Base-by-base conservation (phyloP, 2,329 filamentous ascomycete species). In the Xylariaceae sp. region DNA sequence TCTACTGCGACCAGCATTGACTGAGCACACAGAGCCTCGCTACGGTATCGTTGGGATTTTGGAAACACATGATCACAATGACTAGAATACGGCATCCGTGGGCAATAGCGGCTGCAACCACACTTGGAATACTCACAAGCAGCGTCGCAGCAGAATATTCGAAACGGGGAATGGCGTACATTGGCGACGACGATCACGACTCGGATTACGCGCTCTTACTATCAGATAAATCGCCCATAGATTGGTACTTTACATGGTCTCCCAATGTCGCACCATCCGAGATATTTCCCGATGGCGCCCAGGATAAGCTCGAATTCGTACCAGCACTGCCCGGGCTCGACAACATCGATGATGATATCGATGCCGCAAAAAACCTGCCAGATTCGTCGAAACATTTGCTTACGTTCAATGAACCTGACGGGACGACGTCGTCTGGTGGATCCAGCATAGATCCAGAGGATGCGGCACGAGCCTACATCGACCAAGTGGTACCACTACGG, bases 171-270 rank as follows among this genome's bases (percentile, higher is more conserved):
- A 53, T 67, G 42, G 61, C 61, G 14, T 67, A 65, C 41, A 54
- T 59, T 16, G 50, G 53, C 53, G 56, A 60, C 43, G 44, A 47
- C 7, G 54, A 56, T 0, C 56, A 63, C 45, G 28, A 54, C 31
- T 47, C 65, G 0, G 73, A 75, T 48, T 66, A 65, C 39, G 51
- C 63, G n/a, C 59, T 74, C 1, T 49, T 75, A 1, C 50, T 69
- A 1, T 73, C 72, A 0, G 60, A 65, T 14, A 61, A 69, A 19
- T 74, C 73, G 0, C 62, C 68, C 6, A 66, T 75, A 12, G 58
- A 64, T 0, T 75, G 73, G 73, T 75, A 75, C 55, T 75, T 73
- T 48, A 75, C 71, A 0, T 75, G 72, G 72, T 72, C 71, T 0
- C 64, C 67, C 1, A 63, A 64, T 52, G 62, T 66, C 16, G 60